These are phyloP conservation scores for Pleurotus eryngii DNA, from an alignment of 768 basidiomycete species.

Conservation along the genomic window DNA sequence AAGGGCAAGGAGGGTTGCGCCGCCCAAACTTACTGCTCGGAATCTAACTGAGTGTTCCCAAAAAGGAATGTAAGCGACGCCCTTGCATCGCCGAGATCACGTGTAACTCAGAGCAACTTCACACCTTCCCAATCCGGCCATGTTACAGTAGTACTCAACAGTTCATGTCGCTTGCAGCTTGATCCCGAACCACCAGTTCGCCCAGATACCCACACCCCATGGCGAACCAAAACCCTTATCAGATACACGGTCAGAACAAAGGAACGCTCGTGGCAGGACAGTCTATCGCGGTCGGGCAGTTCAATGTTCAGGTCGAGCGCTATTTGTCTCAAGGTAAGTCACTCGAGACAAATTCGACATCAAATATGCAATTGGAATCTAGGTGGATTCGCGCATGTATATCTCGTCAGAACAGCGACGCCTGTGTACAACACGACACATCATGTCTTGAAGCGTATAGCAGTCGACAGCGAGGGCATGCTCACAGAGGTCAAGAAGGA, in stretches of 20 bases:
- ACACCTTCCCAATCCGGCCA: constrained; percentile 1
- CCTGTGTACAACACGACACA: constrained; percentile 90
- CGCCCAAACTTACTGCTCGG: neutral
- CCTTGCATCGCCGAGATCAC: neutral
- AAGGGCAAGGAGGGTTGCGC: neutral
- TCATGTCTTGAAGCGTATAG: constrained; percentile 97
- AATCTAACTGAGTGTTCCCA: constrained; percentile 5
- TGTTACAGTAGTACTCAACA: constrained; percentile 1
- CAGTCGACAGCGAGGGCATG: constrained; percentile 85
- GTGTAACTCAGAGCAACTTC: neutral
- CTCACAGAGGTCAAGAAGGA: constrained; percentile 94
- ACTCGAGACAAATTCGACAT: constrained; percentile 7
- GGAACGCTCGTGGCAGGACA: constrained; percentile 81
- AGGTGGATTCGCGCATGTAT: constrained; percentile 99
- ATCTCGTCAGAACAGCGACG: constrained; percentile 82
- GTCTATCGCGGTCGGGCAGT: constrained; percentile 85
- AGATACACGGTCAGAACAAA: constrained; percentile 52
- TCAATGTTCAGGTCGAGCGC: constrained; percentile 86
- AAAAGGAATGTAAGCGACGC: neutral
- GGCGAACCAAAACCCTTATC: constrained; percentile 50
- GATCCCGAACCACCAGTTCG: constrained; percentile 3
- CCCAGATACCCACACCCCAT: constrained; percentile 25
- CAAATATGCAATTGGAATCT: constrained; percentile 14
- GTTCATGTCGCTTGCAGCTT: constrained; percentile 2
- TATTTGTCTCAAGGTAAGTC: constrained; percentile 90